Percentiles rank a stretch among this genome's conserved stretches.
These are phyloP conservation scores for Solanum verrucosum DNA, from an alignment of 257 asterid species.

Conservation along the genomic window DNA sequence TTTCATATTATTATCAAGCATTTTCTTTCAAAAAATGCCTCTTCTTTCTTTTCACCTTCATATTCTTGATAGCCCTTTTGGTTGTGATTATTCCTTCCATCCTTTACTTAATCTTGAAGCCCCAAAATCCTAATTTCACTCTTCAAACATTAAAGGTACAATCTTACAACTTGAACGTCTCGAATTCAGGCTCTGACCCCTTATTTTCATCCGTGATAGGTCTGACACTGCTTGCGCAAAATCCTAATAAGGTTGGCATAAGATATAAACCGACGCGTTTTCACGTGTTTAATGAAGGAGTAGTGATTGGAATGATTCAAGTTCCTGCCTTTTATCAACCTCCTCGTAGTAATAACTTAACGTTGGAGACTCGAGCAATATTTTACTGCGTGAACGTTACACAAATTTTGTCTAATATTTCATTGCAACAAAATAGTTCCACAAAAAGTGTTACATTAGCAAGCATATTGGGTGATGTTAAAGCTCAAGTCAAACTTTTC, in stretches of 20 bases:
- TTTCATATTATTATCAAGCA: not conserved
- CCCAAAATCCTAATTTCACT: conserved; percentile 44
- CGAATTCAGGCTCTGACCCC: conserved; percentile 10
- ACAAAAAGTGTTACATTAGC: conserved; percentile 13
- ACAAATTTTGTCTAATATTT: conserved; percentile 23
- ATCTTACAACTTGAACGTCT: conserved; percentile 33
- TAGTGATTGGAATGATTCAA: conserved; percentile 50
- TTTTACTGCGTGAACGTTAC: conserved; percentile 36
- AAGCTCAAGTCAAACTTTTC: conserved; percentile 28
- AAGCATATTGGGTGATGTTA: conserved; percentile 45
- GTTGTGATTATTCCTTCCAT: conserved; percentile 22
- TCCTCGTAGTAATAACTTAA: conserved; percentile 39
- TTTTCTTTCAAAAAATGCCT: conserved; percentile 25
- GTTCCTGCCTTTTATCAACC: conserved; percentile 59
- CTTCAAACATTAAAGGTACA: conserved; percentile 30
- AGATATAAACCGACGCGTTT: conserved; percentile 31
- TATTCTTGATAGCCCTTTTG: conserved; percentile 15
- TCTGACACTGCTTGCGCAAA: conserved; percentile 29
- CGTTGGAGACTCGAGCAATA: conserved; percentile 21
- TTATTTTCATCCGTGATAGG: conserved; percentile 35
- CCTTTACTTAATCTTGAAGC: conserved; percentile 29
- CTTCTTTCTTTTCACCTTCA: conserved; percentile 25
- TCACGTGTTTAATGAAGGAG: conserved; percentile 42
- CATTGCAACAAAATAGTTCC: conserved; percentile 6
- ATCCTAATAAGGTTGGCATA: conserved; percentile 53